Conservation (phyloP, 2,329 filamentous ascomycete species). For the Alternaria viburni region DNA sequence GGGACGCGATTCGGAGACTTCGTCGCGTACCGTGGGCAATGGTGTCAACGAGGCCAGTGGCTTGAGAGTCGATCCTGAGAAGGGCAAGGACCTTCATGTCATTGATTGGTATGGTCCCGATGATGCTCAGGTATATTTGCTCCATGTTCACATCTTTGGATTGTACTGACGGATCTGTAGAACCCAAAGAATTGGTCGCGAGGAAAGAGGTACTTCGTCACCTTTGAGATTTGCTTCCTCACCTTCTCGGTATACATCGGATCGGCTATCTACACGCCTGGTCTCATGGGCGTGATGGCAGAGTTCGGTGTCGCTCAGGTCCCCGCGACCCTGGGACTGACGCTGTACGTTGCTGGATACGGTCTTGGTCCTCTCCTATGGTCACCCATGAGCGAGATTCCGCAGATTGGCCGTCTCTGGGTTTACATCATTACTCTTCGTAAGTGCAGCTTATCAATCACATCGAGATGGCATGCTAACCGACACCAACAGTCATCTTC, state of each 20-base stretch:
- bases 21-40: slow-evolving; percentile 21
- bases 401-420: slow-evolving; percentile 54
- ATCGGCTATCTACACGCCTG: slow-evolving; percentile 58
- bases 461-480: neutral
- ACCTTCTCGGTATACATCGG: slow-evolving; percentile 62
- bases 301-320: slow-evolving; percentile 60
- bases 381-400: slow-evolving; percentile 57
- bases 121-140: slow-evolving; percentile 48
- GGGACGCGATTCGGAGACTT: slow-evolving; percentile 14
- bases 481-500: slow-evolving; percentile 47
- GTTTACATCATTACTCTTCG: slow-evolving; percentile 29
- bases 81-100: slow-evolving; percentile 58
- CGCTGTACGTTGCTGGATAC: slow-evolving; percentile 39
- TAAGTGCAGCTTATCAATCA: neutral
- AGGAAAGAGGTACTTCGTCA: slow-evolving; percentile 54
- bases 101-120: slow-evolving; percentile 59
- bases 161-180: slow-evolving; percentile 18
- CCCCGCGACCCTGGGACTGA: slow-evolving; percentile 55
- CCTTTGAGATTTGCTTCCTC: slow-evolving; percentile 55
- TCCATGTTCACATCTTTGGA: neutral
- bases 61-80: slow-evolving; percentile 57
- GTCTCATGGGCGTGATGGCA: slow-evolving; percentile 54
- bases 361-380: slow-evolving; percentile 43
- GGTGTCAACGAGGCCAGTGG: slow-evolving; percentile 47
- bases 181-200: slow-evolving; percentile 58